phyloP scores from a whole-genome alignment of 306 rosid genomes.

The Pterocarpus santalinus region DNA sequence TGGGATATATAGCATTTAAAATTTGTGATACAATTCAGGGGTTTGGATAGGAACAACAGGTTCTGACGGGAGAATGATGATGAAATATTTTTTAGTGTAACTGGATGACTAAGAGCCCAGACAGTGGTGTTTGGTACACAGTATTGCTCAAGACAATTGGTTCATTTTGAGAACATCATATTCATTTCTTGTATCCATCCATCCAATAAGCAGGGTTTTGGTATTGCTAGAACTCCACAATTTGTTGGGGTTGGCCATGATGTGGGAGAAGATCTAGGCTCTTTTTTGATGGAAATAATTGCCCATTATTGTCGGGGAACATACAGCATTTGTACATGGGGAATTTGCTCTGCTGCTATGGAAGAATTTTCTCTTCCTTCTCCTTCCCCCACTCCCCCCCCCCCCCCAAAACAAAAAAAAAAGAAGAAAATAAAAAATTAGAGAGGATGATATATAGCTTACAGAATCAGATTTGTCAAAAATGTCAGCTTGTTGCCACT shows the following conservation, averaged over 20 bases:
- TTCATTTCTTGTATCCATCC: conserved; percentile 58
- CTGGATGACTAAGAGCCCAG: conserved; percentile 50
- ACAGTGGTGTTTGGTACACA: conserved; percentile 47
- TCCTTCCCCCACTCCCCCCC: neutral
- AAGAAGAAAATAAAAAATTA: conserved; percentile 11
- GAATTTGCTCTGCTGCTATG: conserved; percentile 44
- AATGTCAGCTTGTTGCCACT: conserved; percentile 51
- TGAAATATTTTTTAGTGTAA: conserved; percentile 46
- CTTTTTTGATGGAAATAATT: conserved; percentile 47
- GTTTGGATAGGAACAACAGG: conserved; percentile 55
- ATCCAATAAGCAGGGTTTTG: conserved; percentile 62
- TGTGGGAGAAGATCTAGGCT: conserved; percentile 49
- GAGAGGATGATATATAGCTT: conserved; percentile 60
- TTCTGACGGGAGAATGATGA: conserved; percentile 52
- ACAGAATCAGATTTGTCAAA: conserved; percentile 44
- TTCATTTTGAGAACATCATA: conserved; percentile 44
- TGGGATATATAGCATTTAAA: conserved; percentile 56
- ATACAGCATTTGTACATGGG: conserved; percentile 53
- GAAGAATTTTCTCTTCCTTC: conserved; percentile 41
- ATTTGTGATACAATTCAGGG: conserved; percentile 57
- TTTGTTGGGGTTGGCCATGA: conserved; percentile 40
- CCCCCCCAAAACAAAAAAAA: conserved; percentile 20
- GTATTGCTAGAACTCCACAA: conserved; percentile 43
- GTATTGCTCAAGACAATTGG: conserved; percentile 41
- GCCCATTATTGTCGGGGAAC: conserved; percentile 54